Evolutionary conservation across 1,139 yeast species (phyloP).

Genomic region (Magnusiomyces magnusii): DNA sequence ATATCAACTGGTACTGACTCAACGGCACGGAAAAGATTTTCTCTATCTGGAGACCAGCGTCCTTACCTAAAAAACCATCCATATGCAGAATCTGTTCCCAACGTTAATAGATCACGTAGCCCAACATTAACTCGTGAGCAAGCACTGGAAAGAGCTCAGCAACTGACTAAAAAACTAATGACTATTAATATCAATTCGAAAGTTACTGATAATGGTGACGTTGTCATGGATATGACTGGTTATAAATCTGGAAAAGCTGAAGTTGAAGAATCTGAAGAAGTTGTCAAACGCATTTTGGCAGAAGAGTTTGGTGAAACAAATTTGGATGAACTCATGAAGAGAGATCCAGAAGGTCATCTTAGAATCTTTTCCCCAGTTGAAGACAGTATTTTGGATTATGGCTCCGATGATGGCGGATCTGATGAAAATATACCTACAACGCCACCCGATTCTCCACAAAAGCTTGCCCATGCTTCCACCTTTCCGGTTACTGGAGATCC

Average conservation of each 20-base stretch:
- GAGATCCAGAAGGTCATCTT: conserved; percentile 67
- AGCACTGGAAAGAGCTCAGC: conserved; percentile 58
- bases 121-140: conserved; percentile 33
- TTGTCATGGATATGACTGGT: conserved; percentile 92
- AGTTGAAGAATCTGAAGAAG: conserved; percentile 39
- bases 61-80: not conserved
- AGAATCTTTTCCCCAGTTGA: conserved; percentile 40
- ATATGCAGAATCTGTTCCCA: conserved; percentile 5
- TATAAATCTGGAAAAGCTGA: conserved; percentile 77
- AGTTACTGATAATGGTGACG: conserved; percentile 83
- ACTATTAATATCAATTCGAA: conserved; percentile 79
- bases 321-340: conserved; percentile 43
- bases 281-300: conserved; percentile 60
- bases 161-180: conserved; percentile 58
- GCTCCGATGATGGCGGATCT: not conserved
- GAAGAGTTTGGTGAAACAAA: conserved; percentile 56
- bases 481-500: not conserved
- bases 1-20: too few relatives aligned
- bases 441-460: not conserved
- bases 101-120: conserved; percentile 3
- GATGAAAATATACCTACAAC: not conserved
- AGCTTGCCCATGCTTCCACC: conserved; percentile 2
- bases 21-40: not conserved
- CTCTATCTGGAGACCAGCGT: not conserved
- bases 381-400: not conserved